A percentile compares a stretch with the other conserved stretches of the same genome.
Evolutionary conservation across 805 yeast species (phyloP).

Genomic region (Candida silvicultrix): DNA sequence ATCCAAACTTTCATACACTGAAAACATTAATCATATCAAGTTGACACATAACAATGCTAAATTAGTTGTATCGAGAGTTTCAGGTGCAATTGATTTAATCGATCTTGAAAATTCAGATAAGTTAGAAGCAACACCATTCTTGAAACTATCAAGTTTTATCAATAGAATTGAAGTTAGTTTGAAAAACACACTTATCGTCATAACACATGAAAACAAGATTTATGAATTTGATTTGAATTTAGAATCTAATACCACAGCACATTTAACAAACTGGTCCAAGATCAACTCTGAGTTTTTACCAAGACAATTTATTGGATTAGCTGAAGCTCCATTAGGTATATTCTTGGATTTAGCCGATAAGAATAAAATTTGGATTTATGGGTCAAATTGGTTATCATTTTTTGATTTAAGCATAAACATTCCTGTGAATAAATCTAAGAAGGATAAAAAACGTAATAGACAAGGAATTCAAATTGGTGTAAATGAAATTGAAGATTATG

Average conservation of each 20-base stretch:
- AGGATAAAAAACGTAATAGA: constrained; percentile 32
- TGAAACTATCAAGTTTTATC: constrained; percentile 54
- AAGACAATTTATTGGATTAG: constrained; percentile 43
- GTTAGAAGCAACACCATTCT: constrained; percentile 35
- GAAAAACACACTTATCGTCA: constrained; percentile 47
- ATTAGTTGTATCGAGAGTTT: constrained; percentile 54
- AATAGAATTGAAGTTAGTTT: constrained; percentile 55
- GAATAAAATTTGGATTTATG: constrained; percentile 75
- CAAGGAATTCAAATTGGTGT: constrained; percentile 37
- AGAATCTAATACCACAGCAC: constrained; percentile 8
- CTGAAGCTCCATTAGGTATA: constrained; percentile 70
- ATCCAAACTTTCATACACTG: constrained; percentile 37
- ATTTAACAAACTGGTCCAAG: constrained; percentile 72
- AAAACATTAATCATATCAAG: constrained; percentile 46
- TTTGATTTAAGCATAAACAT: constrained; percentile 58
- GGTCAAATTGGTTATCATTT: constrained; percentile 73
- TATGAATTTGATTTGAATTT: constrained; percentile 53
- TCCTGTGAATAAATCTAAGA: constrained; percentile 33
- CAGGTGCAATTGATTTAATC: constrained; percentile 57
- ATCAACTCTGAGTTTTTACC: constrained; percentile 74
- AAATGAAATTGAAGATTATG: constrained; percentile 24
- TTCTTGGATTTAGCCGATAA: constrained; percentile 40
- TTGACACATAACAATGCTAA: constrained; percentile 37
- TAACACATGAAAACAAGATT: constrained; percentile 69
- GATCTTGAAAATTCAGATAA: constrained; percentile 23